Percentiles rank a stretch among this genome's conserved stretches.
phyloP scores from a whole-genome alignment of 345 rosid species.

The Sisymbrium altissimum region DNA sequence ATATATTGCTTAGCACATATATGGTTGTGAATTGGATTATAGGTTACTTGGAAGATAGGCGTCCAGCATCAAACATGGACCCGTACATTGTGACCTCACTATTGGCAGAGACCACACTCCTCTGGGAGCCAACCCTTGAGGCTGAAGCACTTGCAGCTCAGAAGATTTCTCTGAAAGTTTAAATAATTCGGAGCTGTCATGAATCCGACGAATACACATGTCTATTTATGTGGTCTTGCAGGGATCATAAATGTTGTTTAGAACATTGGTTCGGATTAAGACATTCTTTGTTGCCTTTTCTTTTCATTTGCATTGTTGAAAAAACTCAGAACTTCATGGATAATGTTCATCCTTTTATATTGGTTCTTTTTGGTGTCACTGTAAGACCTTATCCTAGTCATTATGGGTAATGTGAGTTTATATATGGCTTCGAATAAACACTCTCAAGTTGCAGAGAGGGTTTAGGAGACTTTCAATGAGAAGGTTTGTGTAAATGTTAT shows the following conservation, averaged over 20 bases:
- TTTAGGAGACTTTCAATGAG: not conserved
- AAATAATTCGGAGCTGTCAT: slow-evolving; percentile 17
- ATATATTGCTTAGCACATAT: slow-evolving; percentile 7
- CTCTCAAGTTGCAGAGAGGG: no score
- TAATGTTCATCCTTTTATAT: slow-evolving; percentile 17
- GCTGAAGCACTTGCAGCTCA: slow-evolving; percentile 87
- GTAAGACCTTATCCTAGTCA: not conserved
- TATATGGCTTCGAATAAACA: no score
- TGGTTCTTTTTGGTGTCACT: slow-evolving; percentile 1
- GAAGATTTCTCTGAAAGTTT: slow-evolving; percentile 71
- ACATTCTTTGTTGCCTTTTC: slow-evolving; percentile 18
- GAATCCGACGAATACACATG: slow-evolving; percentile 1
- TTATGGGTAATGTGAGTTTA: no score
- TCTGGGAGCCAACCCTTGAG: slow-evolving; percentile 80
- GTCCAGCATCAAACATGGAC: slow-evolving; percentile 97
- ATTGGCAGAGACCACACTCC: slow-evolving; percentile 70
- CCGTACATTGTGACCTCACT: slow-evolving; percentile 71
- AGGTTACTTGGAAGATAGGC: slow-evolving; percentile 92
- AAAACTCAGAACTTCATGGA: slow-evolving; percentile 10
- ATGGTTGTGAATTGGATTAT: slow-evolving; percentile 5
- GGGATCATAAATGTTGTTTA: slow-evolving; percentile 10
- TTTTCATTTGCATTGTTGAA: slow-evolving; percentile 20
- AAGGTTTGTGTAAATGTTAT: not conserved
- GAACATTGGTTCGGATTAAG: not conserved
- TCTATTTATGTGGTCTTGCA: slow-evolving; percentile 1